phyloP scores from a whole-genome alignment of 768 basidiomycete species.

The Xerocomellus chrysenteron region DNA sequence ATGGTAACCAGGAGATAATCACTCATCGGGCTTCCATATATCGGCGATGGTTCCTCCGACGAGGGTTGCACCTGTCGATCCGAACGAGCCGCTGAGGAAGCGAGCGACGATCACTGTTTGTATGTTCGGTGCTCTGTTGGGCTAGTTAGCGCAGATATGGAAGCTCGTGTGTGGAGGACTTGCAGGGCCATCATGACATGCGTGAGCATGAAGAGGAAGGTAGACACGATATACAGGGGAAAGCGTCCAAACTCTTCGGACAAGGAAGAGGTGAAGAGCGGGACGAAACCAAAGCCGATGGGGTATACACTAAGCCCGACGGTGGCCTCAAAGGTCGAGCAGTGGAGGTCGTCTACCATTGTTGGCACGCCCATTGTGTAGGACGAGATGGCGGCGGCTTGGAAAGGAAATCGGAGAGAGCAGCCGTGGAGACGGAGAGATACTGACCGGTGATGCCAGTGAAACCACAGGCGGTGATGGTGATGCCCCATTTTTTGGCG shows the following conservation, averaged over 20 bases:
- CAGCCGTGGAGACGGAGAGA: not conserved
- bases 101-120: slow-evolving; percentile 65
- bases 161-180: slow-evolving; percentile 4
- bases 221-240: slow-evolving; percentile 55
- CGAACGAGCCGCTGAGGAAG: slow-evolving; percentile 65
- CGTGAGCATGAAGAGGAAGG: slow-evolving; percentile 48
- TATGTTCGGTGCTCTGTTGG: slow-evolving; percentile 42
- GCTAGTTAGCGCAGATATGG: slow-evolving; percentile 1
- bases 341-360: slow-evolving; percentile 50
- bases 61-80: slow-evolving; percentile 69
- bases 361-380: slow-evolving; percentile 56
- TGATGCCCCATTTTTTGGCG: slow-evolving; percentile 43
- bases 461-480: slow-evolving; percentile 34
- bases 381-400: slow-evolving; percentile 50
- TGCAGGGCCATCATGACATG: slow-evolving; percentile 42
- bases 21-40: slow-evolving; percentile 66
- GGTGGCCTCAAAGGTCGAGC: slow-evolving; percentile 45
- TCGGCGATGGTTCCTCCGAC: slow-evolving; percentile 76
- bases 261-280: slow-evolving; percentile 65
- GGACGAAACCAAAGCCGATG: slow-evolving; percentile 61
- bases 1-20: slow-evolving; percentile 16
- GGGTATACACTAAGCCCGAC: slow-evolving; percentile 53
- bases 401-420: not conserved
- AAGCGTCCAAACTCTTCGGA: slow-evolving; percentile 73
- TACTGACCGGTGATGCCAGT: slow-evolving; percentile 33